Percentiles rank a stretch among this genome's conserved stretches.
phyloP scores from a whole-genome alignment of 2,329 filamentous ascomycete genomes.

The Cytospora paraplurivora region DNA sequence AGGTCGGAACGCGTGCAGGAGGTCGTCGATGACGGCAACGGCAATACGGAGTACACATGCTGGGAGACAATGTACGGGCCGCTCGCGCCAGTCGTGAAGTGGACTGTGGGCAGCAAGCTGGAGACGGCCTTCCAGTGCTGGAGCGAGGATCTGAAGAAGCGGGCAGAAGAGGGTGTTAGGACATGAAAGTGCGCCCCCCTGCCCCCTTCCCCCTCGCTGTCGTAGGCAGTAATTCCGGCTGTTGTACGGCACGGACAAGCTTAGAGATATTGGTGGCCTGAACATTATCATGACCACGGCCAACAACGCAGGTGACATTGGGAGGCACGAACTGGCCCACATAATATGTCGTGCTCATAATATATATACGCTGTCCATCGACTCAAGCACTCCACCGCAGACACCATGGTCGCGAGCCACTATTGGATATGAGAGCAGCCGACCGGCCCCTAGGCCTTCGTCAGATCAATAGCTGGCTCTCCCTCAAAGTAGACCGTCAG shows the following conservation, averaged over 20 bases:
- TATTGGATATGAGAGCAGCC: not conserved
- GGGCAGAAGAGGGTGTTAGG: constrained; percentile 32
- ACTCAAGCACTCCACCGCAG: not conserved
- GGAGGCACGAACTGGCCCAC: too few relatives aligned
- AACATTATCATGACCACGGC: not conserved
- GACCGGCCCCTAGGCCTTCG: constrained; percentile 2
- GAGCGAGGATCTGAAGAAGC: constrained; percentile 43
- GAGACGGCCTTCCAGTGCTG: constrained; percentile 42
- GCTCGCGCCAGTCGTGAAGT: constrained; percentile 40
- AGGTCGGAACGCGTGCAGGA: constrained; percentile 48
- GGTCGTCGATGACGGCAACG: constrained; percentile 39
- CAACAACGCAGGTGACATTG: not conserved
- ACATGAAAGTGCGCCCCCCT: constrained; percentile 6
- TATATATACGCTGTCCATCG: not conserved
- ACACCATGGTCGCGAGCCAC: not conserved
- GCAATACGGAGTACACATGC: constrained; percentile 43
- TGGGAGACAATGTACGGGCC: constrained; percentile 51
- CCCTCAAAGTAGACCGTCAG: constrained; percentile 46
- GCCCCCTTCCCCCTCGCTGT: not conserved
- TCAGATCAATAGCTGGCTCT: constrained; percentile 19
- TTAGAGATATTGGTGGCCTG: not conserved
- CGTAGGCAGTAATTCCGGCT: not conserved
- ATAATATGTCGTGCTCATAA: not conserved
- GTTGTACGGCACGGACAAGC: not conserved
- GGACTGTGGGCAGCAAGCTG: constrained; percentile 38